Conservation (phyloP, 306 rosid genomes). For the Cucumis cinereus region DNA sequence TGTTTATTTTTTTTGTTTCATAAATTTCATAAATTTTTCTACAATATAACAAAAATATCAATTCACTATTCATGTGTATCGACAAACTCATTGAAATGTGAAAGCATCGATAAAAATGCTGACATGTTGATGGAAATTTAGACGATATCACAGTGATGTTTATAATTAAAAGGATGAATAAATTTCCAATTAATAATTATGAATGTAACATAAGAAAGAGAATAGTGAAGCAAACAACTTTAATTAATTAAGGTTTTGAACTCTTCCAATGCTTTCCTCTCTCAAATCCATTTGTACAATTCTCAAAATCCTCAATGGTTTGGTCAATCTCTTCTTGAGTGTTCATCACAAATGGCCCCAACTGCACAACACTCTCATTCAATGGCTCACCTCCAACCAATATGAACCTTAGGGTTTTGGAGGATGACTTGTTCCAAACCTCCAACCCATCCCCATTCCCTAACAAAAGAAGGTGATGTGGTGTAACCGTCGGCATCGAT, state of each 20-base stretch:
- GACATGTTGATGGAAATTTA: no score
- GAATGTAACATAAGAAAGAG: not conserved
- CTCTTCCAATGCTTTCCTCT: constrained; percentile 72
- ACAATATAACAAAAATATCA: no score
- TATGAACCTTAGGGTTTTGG: constrained; percentile 46
- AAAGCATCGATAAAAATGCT: no score
- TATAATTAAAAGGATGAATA: no score
- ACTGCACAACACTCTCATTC: constrained; percentile 63
- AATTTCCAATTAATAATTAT: not conserved
- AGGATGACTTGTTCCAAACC: constrained; percentile 72
- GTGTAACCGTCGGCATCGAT: constrained; percentile 16
- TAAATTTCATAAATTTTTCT: no score
- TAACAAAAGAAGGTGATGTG: constrained; percentile 68
- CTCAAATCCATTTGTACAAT: constrained; percentile 72
- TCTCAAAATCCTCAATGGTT: constrained; percentile 76
- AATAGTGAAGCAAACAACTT: not conserved
- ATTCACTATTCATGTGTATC: no score
- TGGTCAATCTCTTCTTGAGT: constrained; percentile 78
- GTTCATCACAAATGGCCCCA: constrained; percentile 95
- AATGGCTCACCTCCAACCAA: constrained; percentile 77
- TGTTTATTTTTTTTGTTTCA: no score
- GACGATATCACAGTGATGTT: no score
- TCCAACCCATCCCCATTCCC: constrained; percentile 72
- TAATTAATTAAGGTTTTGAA: constrained; percentile 18
- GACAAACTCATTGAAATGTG: no score